Evolutionary conservation across 2,329 filamentous ascomycete genomes (phyloP), one percentile per base, ranked within the genome.

Genomic region (Pseudogymnoascus destructans): DNA sequence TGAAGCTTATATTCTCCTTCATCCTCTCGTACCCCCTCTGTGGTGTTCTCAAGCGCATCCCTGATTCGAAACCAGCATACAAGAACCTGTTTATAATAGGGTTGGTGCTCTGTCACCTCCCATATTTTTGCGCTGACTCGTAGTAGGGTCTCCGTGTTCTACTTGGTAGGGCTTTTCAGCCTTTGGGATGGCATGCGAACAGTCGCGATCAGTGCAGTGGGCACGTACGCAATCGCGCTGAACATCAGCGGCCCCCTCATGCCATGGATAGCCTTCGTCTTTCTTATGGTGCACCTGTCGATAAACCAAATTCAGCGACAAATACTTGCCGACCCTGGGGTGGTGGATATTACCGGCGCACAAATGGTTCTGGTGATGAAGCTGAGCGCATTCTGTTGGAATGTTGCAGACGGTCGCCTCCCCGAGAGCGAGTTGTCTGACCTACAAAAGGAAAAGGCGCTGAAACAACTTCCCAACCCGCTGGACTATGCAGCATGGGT

Each of bases 321-420:
- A 71, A 80, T 84, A 36, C 74, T 79, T 36, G 77, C 86, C 64
- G 78, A 82, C 61, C 81, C 87, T 0, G 77, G 80, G 36, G 72
- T 74, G 1, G 77, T 95, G 60, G 93, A 98, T 70, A 91, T 98
- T 64, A 96, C 92, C 0, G 91, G 87, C 38, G 90, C 92, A 1
- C 93, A 98, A 72, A 98, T 98, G 93, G 93, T 98, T 32, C 74
- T 97, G 65, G 85, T 97, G 62, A 98, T 98, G 89, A 98, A 98
- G 72, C 81, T 98, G 33, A 89, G 85, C 19, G 87, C 92, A 4
- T 98, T 98, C 69, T 95, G 89, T 74, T 98, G 93, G 93, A 97
- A 97, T 69, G 85, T 97, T 7, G 90, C 93, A 66, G 93, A 98
- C 70, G 95, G 93, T 17, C 83, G 85, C 60, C 77, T 95, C 17